A percentile compares a stretch with the other conserved stretches of the same genome.
Conservation (phyloP, 2,329 filamentous ascomycete genomes). For the Penicillium sp. region DNA sequence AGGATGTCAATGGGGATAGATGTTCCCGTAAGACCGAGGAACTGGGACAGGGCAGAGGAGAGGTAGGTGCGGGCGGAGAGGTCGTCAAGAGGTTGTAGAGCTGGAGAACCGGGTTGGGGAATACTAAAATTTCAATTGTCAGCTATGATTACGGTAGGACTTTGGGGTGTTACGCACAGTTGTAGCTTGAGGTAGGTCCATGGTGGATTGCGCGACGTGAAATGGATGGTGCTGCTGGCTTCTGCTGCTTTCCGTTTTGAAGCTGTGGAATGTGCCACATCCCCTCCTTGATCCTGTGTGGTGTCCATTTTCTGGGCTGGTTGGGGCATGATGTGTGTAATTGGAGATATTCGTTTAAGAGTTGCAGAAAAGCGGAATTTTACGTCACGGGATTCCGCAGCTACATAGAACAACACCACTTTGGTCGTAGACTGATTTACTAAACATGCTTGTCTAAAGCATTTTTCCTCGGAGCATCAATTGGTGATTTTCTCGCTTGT, state of each 20-base stretch:
- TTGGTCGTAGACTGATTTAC: neutral
- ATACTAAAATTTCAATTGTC: conserved; percentile 20
- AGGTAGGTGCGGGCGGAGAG: conserved; percentile 49
- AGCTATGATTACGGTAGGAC: neutral
- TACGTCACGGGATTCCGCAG: conserved; percentile 19
- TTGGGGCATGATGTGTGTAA: neutral
- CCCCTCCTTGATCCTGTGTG: neutral
- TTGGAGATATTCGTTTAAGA: neutral
- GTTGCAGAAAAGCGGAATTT: conserved; percentile 2
- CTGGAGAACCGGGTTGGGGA: conserved; percentile 26
- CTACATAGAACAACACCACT: neutral
- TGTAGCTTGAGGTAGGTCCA: conserved; percentile 48
- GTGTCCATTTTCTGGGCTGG: neutral
- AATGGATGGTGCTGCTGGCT: conserved; percentile 24
- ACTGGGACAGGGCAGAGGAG: conserved; percentile 48
- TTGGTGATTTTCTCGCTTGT: too few relatives aligned
- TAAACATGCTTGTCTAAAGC: too few relatives aligned
- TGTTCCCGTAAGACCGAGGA: conserved; percentile 48
- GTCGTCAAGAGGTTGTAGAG: conserved; percentile 34
- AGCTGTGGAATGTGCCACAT: neutral
- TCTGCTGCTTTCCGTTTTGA: conserved; percentile 30
- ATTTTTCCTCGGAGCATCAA: too few relatives aligned
- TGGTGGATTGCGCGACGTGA: conserved; percentile 44
- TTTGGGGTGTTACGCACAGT: conserved; percentile 30
- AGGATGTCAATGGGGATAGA: conserved; percentile 50